phyloP scores from a whole-genome alignment of 495 filamentous ascomycete species.

The Cenococcum geophilum region DNA sequence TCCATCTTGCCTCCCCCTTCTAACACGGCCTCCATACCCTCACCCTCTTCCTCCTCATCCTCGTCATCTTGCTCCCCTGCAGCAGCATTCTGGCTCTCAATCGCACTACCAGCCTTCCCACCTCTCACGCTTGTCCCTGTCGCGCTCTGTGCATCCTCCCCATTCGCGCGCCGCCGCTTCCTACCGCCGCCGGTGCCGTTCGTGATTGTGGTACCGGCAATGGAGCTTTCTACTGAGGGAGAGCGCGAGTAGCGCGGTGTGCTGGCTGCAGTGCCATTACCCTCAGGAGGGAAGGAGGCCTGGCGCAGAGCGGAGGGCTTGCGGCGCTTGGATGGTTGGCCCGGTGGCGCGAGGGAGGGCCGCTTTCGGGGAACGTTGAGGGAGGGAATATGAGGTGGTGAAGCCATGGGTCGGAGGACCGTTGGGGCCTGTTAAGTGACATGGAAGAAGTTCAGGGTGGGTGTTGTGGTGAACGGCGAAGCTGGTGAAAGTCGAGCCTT shows the following conservation, averaged over 20 bases:
- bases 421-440: neutral
- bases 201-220: conserved; percentile 51
- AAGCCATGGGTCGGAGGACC: conserved; percentile 48
- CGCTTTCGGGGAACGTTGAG: conserved; percentile 56
- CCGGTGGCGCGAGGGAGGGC: conserved; percentile 43
- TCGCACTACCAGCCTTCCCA: conserved; percentile 44
- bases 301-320: conserved; percentile 70
- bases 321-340: conserved; percentile 46
- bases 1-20: conserved; percentile 57
- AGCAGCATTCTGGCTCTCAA: conserved; percentile 34
- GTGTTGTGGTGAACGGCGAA: neutral
- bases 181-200: conserved; percentile 21
- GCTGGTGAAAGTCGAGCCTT: neutral
- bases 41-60: conserved; percentile 52
- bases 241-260: conserved; percentile 50
- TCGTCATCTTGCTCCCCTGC: conserved; percentile 33
- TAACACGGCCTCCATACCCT: conserved; percentile 49
- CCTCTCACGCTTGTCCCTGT: conserved; percentile 35
- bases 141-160: conserved; percentile 43
- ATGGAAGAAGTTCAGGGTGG: neutral
- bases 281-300: conserved; percentile 64
- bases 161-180: conserved; percentile 52
- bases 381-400: conserved; percentile 50
- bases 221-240: conserved; percentile 60
- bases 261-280: conserved; percentile 36